Evolutionary conservation across 2,329 filamentous ascomycete genomes (phyloP).

Genomic region (Pseudogymnoascus pannorum): DNA sequence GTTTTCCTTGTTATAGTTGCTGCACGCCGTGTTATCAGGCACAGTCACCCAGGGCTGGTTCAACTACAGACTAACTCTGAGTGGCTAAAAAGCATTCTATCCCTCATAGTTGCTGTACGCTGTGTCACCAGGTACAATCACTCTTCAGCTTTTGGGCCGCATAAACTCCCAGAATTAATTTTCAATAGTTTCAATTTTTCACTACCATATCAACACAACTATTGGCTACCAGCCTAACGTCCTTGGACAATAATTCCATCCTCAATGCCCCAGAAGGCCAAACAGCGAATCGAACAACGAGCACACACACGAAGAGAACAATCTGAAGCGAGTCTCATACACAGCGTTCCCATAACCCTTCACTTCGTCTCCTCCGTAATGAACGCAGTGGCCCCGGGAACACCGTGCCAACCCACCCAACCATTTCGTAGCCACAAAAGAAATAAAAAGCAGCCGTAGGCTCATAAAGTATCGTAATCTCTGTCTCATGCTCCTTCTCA

Average conservation of each 20-base stretch:
- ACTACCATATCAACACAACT: constrained; percentile 4
- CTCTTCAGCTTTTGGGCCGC: neutral
- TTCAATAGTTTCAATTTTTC: neutral
- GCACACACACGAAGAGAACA: constrained; percentile 7
- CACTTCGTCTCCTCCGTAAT: neutral
- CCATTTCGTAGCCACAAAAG: constrained; percentile 7
- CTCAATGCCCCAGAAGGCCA: constrained; percentile 1
- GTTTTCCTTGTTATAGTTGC: neutral
- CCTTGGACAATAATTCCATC: neutral
- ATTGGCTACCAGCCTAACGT: neutral
- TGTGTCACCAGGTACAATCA: neutral
- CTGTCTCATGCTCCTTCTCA: neutral
- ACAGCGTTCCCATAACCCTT: constrained; percentile 6
- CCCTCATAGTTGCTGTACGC: neutral
- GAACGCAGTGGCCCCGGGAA: constrained; percentile 1
- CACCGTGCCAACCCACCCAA: constrained; percentile 7
- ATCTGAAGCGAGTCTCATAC: constrained; percentile 5
- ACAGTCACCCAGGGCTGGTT: too few relatives aligned
- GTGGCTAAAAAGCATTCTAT: too few relatives aligned
- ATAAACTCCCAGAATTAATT: neutral
- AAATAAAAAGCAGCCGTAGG: constrained; percentile 6
- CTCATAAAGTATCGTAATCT: constrained; percentile 8
- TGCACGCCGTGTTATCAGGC: neutral
- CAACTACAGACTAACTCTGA: too few relatives aligned
- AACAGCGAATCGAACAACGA: constrained; percentile 6